Base-by-base conservation (phyloP, 2,329 filamentous ascomycete species). In the Zopfia rhizophila region DNA sequence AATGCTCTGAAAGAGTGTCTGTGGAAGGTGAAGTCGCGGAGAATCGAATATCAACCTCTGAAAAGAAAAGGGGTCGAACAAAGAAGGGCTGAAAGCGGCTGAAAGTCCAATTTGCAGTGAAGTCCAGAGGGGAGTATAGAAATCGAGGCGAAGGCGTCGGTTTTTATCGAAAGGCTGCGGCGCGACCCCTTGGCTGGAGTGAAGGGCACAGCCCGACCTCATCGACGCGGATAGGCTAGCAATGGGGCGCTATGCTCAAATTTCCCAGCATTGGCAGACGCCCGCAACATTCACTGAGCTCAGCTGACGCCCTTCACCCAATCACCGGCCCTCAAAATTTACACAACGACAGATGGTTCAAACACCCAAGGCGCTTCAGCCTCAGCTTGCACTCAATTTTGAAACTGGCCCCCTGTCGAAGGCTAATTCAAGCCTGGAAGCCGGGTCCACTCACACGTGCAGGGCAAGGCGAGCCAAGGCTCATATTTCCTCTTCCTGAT, bases 391-490 rank as follows among this genome's bases (percentile, higher is more conserved):
- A n/a, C n/a, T 41, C 11, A 31, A 17, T 17, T 27, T 31, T 27
- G 8, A 8, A 8, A 27, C n/a, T n/a, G n/a, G n/a, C n/a, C 24
- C 24, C 8, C n/a, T 27, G 24, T 36, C 17, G 37, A 33, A 31
- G 22, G 10, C 16, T n/a, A 27, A 29, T 14, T 18, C 19, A 22
- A 23, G 29, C 30, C 39, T 22, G 38, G 41, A 21, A n/a, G 10
- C 24, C 14, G 10, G 14, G 14, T 23, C 32, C 24, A 33, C 25
- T 46, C 38, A 36, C 38, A 41, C 18, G n/a, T 7, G 50, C 63
- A 61, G 52, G 63, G 55, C 25, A 21, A 45, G 53, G 61, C 62
- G 63, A 65, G 53, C 45, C 48, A 45, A 56, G 51, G 31, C 40
- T 38, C 30, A 35, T 51, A 55, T 55, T 46, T 53, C 55, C 53